Percentiles rank a stretch among this genome's conserved stretches.
Evolutionary conservation across 2,329 filamentous ascomycete species (phyloP).

Genomic region (Capronia americana): DNA sequence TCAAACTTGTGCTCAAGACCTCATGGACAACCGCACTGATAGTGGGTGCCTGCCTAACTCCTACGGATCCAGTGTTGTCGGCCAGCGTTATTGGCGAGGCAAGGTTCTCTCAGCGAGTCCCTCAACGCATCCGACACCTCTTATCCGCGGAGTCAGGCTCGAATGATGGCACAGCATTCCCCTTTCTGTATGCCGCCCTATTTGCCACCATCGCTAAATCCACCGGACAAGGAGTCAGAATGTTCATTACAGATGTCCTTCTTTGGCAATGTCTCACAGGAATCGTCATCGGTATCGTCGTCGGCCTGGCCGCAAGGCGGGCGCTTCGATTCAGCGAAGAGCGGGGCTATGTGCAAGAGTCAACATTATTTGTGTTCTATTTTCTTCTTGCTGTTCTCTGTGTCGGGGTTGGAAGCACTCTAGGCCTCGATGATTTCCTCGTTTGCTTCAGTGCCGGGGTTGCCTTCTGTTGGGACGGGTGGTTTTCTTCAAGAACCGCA

Average conservation of each 20-base stretch:
- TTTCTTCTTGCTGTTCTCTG: constrained; percentile 60
- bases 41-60: constrained; percentile 62
- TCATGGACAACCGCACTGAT: constrained; percentile 56
- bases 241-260: constrained; percentile 61
- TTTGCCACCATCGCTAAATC: constrained; percentile 51
- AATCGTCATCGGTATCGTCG: constrained; percentile 53
- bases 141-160: constrained; percentile 62
- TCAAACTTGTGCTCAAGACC: constrained; percentile 55
- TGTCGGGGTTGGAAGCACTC: constrained; percentile 58
- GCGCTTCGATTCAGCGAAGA: constrained; percentile 56
- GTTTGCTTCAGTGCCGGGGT: constrained; percentile 63
- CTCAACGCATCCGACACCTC: constrained; percentile 58
- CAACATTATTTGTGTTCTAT: constrained; percentile 63
- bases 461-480: constrained; percentile 62
- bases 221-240: constrained; percentile 51
- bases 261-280: constrained; percentile 63
- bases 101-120: constrained; percentile 60
- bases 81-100: constrained; percentile 61
- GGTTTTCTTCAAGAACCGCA: constrained; percentile 57
- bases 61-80: constrained; percentile 63
- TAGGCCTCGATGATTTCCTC: constrained; percentile 63
- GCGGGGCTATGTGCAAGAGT: constrained; percentile 54
- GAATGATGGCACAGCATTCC: constrained; percentile 62
- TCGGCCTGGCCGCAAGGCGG: constrained; percentile 57
- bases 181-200: constrained; percentile 62